Evolutionary conservation across 768 basidiomycete genomes (phyloP), one percentile per base, ranked within the genome.

Genomic region (Clavulina sp.): DNA sequence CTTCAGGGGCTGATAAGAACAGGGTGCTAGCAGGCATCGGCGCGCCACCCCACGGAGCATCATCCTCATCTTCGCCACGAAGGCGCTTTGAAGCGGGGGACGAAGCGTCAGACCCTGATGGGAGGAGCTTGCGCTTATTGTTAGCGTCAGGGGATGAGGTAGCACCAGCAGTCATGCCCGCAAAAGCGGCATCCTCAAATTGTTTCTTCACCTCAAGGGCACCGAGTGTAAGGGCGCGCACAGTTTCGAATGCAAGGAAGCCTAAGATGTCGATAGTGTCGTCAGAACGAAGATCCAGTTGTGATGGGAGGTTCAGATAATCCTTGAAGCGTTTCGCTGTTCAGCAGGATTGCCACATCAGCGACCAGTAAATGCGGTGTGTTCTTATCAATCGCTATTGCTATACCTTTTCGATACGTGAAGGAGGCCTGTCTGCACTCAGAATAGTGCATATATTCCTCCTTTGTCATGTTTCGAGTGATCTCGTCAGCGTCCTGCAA

Each of bases 231-330:
- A 97, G 74, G 2, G 87, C 85, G 48, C 91, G 81, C 29, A 96
- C 91, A 81, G 93, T 91, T 65, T 97, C 92, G 65, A 93, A 97
- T 0, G 88, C 84, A 41, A 97, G 77, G 68, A 96, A 97, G 24
- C 92, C 92, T 59, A 96, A 87, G 54, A 95, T 92, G 61, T 97
- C 92, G 60, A 92, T 72, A 2, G 92, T 91, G 64, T 95, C 92
- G 65, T 84, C 85, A 29, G 84, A 78, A 66, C 84, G 86, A 54
- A 89, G 73, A 60, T 95, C 88, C 40, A 93, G 76, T 54, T 85
- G 81, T 0, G 81, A 60, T 2, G 89, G 84, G 7, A 95, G 75
- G 62, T 89, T 89, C 50, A 96, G 73, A 61, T 95, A 96, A 60
- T 95, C 91, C 38, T 85, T 76, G 66, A 97, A 97, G 4, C 91